Evolutionary conservation across 805 yeast species (phyloP).

Genomic region (Saccharomycopsis sp.): DNA sequence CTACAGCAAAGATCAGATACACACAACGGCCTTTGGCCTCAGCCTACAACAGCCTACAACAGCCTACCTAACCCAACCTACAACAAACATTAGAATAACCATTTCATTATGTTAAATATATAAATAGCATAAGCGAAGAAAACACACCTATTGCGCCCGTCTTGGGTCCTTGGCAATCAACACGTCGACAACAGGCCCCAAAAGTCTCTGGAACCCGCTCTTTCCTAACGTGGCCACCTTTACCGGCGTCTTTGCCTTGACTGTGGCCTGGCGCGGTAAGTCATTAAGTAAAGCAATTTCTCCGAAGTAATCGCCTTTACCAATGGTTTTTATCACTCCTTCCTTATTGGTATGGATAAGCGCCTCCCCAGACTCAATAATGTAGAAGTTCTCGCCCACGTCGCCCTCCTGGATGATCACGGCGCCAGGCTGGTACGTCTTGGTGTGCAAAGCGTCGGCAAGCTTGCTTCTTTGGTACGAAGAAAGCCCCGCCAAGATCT

Average conservation of each 20-base stretch:
- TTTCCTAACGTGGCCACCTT: conserved; percentile 91
- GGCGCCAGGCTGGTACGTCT: conserved; percentile 61
- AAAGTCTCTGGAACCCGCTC: conserved; percentile 85
- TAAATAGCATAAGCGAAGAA: background rate
- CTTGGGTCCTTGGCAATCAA: conserved; percentile 85
- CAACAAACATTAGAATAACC: too few species aligned
- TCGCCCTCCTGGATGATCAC: conserved; percentile 84
- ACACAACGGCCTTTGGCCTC: too few species aligned
- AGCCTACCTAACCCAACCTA: too few species aligned
- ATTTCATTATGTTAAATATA: background rate
- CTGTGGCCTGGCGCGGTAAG: conserved; percentile 90
- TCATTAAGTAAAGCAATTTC: conserved; percentile 91
- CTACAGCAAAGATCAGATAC: too few species aligned
- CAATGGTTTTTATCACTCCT: conserved; percentile 54
- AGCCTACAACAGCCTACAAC: too few species aligned
- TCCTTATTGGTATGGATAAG: conserved; percentile 55
- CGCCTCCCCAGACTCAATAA: conserved; percentile 78
- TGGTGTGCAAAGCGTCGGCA: conserved; percentile 90
- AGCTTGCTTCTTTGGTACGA: conserved; percentile 81
- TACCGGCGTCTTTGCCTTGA: conserved; percentile 64
- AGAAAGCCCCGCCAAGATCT: conserved; percentile 66
- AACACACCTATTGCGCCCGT: conserved; percentile 23
- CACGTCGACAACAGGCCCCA: conserved; percentile 92
- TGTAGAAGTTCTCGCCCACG: conserved; percentile 65
- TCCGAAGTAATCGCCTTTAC: conserved; percentile 91